phyloP scores from a whole-genome alignment of 1,139 yeast genomes.

The Sugiyamaella japonica region DNA sequence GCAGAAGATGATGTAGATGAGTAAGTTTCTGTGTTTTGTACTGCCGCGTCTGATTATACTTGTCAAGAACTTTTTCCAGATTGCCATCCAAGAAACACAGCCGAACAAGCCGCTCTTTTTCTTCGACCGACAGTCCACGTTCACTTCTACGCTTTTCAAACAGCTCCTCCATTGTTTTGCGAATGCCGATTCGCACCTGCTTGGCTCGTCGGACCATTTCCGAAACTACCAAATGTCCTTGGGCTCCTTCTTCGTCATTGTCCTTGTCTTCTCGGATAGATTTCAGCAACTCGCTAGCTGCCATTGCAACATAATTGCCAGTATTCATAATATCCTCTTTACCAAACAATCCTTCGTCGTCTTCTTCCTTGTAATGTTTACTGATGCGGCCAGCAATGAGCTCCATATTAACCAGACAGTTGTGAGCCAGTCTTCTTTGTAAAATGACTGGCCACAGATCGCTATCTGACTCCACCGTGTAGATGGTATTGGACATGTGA shows the following conservation, averaged over 20 bases:
- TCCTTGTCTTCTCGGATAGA: conserved; percentile 27
- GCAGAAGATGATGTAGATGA: not conserved
- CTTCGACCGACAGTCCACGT: conserved; percentile 28
- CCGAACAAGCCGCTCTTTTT: conserved; percentile 35
- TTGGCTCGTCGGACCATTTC: conserved; percentile 34
- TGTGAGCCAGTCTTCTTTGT: conserved; percentile 75
- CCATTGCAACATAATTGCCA: conserved; percentile 35
- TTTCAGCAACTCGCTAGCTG: conserved; percentile 34
- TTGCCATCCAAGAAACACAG: conserved; percentile 39
- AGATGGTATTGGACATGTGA: conserved; percentile 61
- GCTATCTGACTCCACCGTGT: conserved; percentile 71
- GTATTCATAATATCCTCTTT: conserved; percentile 32
- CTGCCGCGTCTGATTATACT: conserved; percentile 26
- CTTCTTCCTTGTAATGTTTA: conserved; percentile 42
- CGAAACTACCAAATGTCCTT: conserved; percentile 26
- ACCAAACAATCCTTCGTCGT: conserved; percentile 28
- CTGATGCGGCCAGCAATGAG: conserved; percentile 30
- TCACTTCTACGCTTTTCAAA: conserved; percentile 28
- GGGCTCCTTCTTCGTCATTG: conserved; percentile 14
- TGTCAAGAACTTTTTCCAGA: conserved; percentile 35
- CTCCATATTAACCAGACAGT: conserved; percentile 83
- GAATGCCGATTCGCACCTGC: conserved; percentile 34
- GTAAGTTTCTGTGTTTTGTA: conserved; percentile 8
- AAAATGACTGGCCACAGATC: conserved; percentile 67
- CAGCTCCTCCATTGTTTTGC: conserved; percentile 32